A percentile compares a stretch with the other conserved stretches of the same genome.
phyloP scores from a whole-genome alignment of 441 rosid genomes.

The Sinapis alba region DNA sequence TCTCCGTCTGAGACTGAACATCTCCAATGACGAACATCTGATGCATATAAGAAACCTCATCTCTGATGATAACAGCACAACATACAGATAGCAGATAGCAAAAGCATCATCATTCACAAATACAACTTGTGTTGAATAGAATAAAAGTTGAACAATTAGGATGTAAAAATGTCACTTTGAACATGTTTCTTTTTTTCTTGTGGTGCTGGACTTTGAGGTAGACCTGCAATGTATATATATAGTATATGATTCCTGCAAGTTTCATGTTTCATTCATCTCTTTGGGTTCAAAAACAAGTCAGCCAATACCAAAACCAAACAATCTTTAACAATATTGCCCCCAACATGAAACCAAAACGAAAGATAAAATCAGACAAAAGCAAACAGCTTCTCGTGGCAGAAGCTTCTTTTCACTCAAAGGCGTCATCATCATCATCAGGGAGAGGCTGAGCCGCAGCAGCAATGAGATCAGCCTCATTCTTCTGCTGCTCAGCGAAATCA shows the following conservation, averaged over 20 bases:
- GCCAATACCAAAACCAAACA: not conserved
- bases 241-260: not conserved
- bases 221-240: not conserved
- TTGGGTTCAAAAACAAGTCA: slow-evolving; percentile 7
- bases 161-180: slow-evolving; percentile 31
- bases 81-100: slow-evolving; percentile 39
- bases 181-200: not conserved
- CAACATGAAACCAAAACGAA: not conserved
- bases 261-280: not conserved
- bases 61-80: slow-evolving; percentile 41
- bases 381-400: not conserved
- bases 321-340: slow-evolving; percentile 3
- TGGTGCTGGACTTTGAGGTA: not conserved
- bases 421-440: slow-evolving; percentile 54
- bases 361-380: not conserved
- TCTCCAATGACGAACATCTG: slow-evolving; percentile 72
- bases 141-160: slow-evolving; percentile 9
- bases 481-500: slow-evolving; percentile 60
- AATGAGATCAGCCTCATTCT: slow-evolving; percentile 64
- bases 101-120: slow-evolving; percentile 9
- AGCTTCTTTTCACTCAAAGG: slow-evolving; percentile 47
- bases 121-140: slow-evolving; percentile 15
- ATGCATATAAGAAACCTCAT: slow-evolving; percentile 57
- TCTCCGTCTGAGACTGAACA: slow-evolving; percentile 65
- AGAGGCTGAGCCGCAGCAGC: slow-evolving; percentile 51